phyloP scores from a whole-genome alignment of 2,329 filamentous ascomycete genomes.

The Trichophyton rubrum region DNA sequence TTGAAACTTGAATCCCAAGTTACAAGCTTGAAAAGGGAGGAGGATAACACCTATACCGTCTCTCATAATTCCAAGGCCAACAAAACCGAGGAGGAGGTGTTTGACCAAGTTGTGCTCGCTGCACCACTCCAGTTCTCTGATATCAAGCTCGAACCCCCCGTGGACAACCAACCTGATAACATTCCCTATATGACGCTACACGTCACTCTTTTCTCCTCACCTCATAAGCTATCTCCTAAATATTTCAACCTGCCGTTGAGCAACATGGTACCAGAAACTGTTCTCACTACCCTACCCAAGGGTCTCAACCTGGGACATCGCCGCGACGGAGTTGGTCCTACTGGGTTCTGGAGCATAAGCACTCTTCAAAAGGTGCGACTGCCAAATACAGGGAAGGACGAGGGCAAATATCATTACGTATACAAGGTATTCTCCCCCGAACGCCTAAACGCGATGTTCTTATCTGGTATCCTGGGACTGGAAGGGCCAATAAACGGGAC shows the following conservation, averaged over 20 bases:
- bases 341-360: conserved; percentile 78
- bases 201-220: conserved; percentile 78
- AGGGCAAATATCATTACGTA: conserved; percentile 38
- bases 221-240: conserved; percentile 53
- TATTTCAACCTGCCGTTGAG: conserved; percentile 55
- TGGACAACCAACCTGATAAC: conserved; percentile 48
- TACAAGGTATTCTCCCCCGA: conserved; percentile 56
- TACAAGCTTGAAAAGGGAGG: conserved; percentile 39
- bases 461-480: conserved; percentile 39
- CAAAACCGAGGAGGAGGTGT: conserved; percentile 29
- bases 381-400: conserved; percentile 27
- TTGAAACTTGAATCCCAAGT: conserved; percentile 58
- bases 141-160: conserved; percentile 42
- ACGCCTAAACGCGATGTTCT: conserved; percentile 35
- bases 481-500: conserved; percentile 9
- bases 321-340: conserved; percentile 51
- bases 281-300: conserved; percentile 68
- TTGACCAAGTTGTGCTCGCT: conserved; percentile 73
- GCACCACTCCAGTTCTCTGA: conserved; percentile 69
- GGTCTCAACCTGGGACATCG: conserved; percentile 31
- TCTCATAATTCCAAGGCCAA: conserved; percentile 21
- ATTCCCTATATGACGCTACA: conserved; percentile 81
- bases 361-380: conserved; percentile 55
- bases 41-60: conserved; percentile 35
- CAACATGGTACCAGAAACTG: conserved; percentile 50